phyloP scores from a whole-genome alignment of 2,329 filamentous ascomycete genomes.

The Cordyceps cateniannulata region DNA sequence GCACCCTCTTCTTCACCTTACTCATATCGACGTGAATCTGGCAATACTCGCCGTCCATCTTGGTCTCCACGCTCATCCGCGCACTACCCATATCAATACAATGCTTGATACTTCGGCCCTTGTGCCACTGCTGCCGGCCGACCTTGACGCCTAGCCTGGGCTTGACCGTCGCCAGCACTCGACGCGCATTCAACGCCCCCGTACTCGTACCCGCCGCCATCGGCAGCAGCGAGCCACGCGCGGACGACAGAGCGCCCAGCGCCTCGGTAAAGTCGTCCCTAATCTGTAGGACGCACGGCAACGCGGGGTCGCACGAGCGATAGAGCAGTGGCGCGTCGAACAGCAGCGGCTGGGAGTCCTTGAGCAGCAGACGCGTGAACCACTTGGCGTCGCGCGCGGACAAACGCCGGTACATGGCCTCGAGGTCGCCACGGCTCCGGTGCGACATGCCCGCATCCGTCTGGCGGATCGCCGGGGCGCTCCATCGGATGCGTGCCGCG shows the following conservation, averaged over 20 bases:
- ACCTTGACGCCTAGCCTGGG: constrained; percentile 57
- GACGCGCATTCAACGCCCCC: constrained; percentile 12
- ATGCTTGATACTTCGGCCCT: constrained; percentile 66
- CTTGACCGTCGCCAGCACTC: constrained; percentile 31
- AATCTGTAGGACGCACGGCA: constrained; percentile 65
- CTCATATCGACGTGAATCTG: constrained; percentile 74
- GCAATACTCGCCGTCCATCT: constrained; percentile 86
- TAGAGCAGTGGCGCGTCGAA: constrained; percentile 53
- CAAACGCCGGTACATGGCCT: constrained; percentile 51
- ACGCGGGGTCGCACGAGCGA: constrained; percentile 56
- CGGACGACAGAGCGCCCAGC: constrained; percentile 42
- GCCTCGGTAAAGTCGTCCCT: constrained; percentile 62
- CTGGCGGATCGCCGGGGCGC: constrained; percentile 53
- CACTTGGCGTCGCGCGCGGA: constrained; percentile 73
- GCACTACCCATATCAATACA: constrained; percentile 59
- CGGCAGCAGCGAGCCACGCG: constrained; percentile 18
- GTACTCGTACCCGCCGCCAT: background rate
- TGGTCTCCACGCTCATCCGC: constrained; percentile 68
- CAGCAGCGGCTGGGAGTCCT: constrained; percentile 62
- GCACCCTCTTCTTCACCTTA: constrained; percentile 49
- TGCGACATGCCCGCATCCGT: constrained; percentile 20
- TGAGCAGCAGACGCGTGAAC: constrained; percentile 75
- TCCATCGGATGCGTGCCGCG: constrained; percentile 64
- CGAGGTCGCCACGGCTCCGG: constrained; percentile 40
- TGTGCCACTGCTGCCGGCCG: constrained; percentile 57